Percentiles rank a stretch among this genome's conserved stretches.
These are phyloP conservation scores for Globisporangium irregulare DNA, from an alignment of 352 stramenopile genomes.

Conservation along the genomic window DNA sequence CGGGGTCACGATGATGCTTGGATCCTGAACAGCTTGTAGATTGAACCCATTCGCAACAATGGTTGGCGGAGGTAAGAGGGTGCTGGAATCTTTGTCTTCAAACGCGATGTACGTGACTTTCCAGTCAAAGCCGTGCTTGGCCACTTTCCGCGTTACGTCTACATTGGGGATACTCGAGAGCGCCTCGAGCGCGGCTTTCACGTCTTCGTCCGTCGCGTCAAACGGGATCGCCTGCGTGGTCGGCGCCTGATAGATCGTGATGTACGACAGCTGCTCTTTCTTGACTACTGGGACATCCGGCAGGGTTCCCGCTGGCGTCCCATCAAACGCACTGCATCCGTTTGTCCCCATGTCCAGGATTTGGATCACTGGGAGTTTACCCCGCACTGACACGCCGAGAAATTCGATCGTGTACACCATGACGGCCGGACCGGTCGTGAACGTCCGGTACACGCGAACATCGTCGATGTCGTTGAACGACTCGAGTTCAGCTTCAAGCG, in stretches of 20 bases:
- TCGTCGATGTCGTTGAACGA: constrained; percentile 66
- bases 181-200: constrained; percentile 92
- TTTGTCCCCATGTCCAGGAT: constrained; percentile 91
- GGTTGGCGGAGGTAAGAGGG: not conserved
- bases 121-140: constrained; percentile 90
- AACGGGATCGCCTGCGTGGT: constrained; percentile 90
- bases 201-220: constrained; percentile 83
- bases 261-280: constrained; percentile 48
- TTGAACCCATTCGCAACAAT: constrained; percentile 46
- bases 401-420: constrained; percentile 94
- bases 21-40: constrained; percentile 42
- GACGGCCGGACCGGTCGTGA: constrained; percentile 40
- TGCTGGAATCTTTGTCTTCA: constrained; percentile 6
- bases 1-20: constrained; percentile 43
- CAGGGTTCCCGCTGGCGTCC: constrained; percentile 22
- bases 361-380: constrained; percentile 79
- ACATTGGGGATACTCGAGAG: constrained; percentile 88
- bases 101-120: constrained; percentile 91
- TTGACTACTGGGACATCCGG: constrained; percentile 20
- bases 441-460: constrained; percentile 54
- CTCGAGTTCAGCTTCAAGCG: constrained; percentile 66
- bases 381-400: constrained; percentile 84
- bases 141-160: constrained; percentile 79
- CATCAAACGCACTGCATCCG: constrained; percentile 81
- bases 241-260: constrained; percentile 89